Conservation (phyloP, 73 alveolate genomes). For the Paramecium pentaurelia region DNA sequence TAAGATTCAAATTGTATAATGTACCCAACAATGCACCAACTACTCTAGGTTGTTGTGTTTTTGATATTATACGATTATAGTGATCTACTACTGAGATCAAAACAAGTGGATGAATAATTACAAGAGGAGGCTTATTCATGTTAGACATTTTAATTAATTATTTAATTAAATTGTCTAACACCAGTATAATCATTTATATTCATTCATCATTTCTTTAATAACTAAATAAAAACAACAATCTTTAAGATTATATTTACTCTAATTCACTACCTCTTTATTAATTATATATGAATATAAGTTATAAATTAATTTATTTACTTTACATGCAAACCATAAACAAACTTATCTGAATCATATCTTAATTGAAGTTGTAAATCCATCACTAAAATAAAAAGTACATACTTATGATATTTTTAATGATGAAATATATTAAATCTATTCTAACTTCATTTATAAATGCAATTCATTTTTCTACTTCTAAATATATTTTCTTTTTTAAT, state of each 20-base stretch:
- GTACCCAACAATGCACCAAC: conserved; percentile 90
- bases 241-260: not conserved
- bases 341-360: no score
- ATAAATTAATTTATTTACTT: no score
- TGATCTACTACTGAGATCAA: conserved; percentile 98
- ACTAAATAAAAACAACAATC: not conserved
- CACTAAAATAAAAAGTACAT: no score
- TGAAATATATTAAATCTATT: no score
- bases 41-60: conserved; percentile 96
- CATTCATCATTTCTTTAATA: not conserved
- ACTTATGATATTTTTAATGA: no score
- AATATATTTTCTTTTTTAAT: no score
- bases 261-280: not conserved
- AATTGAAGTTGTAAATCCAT: no score
- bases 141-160: not conserved
- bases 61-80: conserved; percentile 90
- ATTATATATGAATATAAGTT: no score
- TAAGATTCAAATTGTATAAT: not conserved
- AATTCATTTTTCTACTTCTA: no score
- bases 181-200: not conserved
- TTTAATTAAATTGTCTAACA: not conserved
- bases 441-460: no score
- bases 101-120: conserved; percentile 96
- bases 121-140: conserved; percentile 41
- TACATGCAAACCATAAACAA: no score